Base-by-base conservation (phyloP, 768 basidiomycete species). In the Kwoniella botswanensis region DNA sequence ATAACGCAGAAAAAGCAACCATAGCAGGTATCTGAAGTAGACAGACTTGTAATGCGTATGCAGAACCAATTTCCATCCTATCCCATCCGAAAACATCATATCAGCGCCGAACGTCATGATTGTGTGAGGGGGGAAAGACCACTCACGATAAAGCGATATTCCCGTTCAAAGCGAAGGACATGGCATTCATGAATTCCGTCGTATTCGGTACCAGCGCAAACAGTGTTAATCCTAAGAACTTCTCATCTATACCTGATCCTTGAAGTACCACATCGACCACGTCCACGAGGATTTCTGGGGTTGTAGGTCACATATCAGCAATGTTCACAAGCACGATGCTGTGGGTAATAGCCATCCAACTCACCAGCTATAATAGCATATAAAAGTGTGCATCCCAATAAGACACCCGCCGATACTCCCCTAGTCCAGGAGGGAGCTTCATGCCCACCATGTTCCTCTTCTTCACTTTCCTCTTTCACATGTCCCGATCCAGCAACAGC, bases 51-150 rank as follows among this genome's bases (percentile, higher is more conserved):
- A 99, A 87, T 4, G 97, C 97, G 84, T 99, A 99, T 4, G 97
- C 97, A 1, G 97, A 98, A 15, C 97, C 97, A 77, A 99, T 98
- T 85, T 98, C 97, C 94, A 98, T 98, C 83, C 95, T 98, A 73
- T 10, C 42, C 29, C 35, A 69, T 52, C 11, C 59, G n/a, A 21
- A 43, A 4, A 6, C 7, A 35, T 35, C 4, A 57, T 18, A 69
- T 58, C 22, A 26, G 46, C 61, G 41, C 35, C 46, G 66, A 46
- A 62, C 58, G 22, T 22, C 46, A 54, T 67, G 13, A 35, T 9
- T 13, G 35, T 26, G n/a, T 42, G 29, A 43, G 58, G 15, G 29
- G 53, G 35, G 64, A 21, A 21, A 71, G 18, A 44, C 55, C 58
- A 72, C 88, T 60, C 75, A 93, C 95, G 93, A 94, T 26, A 99